A percentile compares a stretch with the other conserved stretches of the same genome.
phyloP scores from a whole-genome alignment of 2,329 filamentous ascomycete species.

The Pseudopithomyces chartarum region DNA sequence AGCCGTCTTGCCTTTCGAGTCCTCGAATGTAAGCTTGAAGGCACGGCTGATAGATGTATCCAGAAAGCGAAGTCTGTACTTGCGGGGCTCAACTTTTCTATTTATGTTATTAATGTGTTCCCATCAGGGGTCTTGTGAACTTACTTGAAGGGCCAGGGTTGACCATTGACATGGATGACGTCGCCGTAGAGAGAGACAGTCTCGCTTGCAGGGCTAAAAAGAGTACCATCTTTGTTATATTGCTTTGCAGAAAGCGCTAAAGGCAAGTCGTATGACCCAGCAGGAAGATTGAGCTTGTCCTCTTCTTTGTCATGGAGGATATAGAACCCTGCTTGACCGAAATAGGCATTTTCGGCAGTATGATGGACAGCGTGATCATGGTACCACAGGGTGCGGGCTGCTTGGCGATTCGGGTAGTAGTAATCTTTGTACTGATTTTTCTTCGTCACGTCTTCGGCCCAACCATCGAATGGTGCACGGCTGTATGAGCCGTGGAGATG shows the following conservation, averaged over 20 bases:
- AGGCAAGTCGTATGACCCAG: conserved; percentile 60
- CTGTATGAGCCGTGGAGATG: conserved; percentile 61
- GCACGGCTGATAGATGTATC: conserved; percentile 49
- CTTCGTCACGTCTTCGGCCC: conserved; percentile 59
- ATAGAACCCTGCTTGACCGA: conserved; percentile 63
- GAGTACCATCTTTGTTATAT: conserved; percentile 59
- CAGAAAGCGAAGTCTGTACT: conserved; percentile 63
- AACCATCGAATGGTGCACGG: conserved; percentile 36
- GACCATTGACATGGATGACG: conserved; percentile 63
- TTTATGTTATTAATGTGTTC: too few species aligned
- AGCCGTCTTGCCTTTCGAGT: conserved; percentile 44
- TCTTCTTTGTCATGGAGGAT: conserved; percentile 60
- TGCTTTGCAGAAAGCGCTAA: conserved; percentile 58
- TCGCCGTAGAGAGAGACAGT: conserved; percentile 59
- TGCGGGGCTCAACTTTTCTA: conserved; percentile 61
- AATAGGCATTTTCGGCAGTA: conserved; percentile 63
- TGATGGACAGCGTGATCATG: conserved; percentile 27
- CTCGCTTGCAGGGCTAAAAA: conserved; percentile 56
- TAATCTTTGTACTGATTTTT: conserved; percentile 58
- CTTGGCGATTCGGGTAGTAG: conserved; percentile 62
- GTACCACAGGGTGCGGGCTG: conserved; percentile 62
- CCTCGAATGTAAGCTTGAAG: conserved; percentile 57
- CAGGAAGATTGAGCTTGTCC: conserved; percentile 56
- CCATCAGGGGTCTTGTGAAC: too few species aligned
- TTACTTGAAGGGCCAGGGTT: conserved; percentile 62